Evolutionary conservation across 2,329 filamentous ascomycete genomes (phyloP).

Genomic region (Phyllosticta capitalensis): DNA sequence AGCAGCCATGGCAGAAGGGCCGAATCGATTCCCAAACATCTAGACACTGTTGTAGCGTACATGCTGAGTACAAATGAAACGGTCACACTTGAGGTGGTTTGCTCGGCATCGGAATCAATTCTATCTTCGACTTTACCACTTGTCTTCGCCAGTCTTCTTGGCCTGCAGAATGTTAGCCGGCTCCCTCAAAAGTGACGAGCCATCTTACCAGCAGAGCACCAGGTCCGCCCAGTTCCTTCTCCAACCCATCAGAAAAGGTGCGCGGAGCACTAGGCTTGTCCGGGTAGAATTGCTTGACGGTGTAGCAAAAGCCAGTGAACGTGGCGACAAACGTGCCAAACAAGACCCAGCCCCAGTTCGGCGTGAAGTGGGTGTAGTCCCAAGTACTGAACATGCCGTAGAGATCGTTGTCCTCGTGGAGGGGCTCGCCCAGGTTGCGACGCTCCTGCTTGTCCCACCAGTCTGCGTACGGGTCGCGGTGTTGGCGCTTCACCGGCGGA

Average conservation of each 20-base stretch:
- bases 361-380: slow-evolving; percentile 75
- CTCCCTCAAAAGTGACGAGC: too few species aligned
- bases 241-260: slow-evolving; percentile 38
- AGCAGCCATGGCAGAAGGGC: too few species aligned
- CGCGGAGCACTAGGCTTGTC: slow-evolving; percentile 37
- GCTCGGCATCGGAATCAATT: neutral
- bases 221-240: slow-evolving; percentile 39
- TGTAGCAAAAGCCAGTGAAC: slow-evolving; percentile 31
- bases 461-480: slow-evolving; percentile 82
- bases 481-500: slow-evolving; percentile 71
- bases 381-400: slow-evolving; percentile 82
- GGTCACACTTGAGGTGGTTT: neutral
- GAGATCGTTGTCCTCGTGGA: slow-evolving; percentile 93
- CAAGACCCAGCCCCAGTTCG: slow-evolving; percentile 60
- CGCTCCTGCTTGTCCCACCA: slow-evolving; percentile 99
- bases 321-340: slow-evolving; percentile 35
- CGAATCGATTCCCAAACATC: too few species aligned
- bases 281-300: slow-evolving; percentile 33
- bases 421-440: slow-evolving; percentile 90
- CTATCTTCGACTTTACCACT: slow-evolving; percentile 1
- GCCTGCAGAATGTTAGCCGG: slow-evolving; percentile 8
- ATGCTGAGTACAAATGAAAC: too few species aligned
- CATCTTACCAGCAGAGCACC: slow-evolving; percentile 31
- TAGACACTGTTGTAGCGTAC: too few species aligned
- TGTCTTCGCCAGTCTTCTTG: slow-evolving; percentile 15